Conservation (phyloP, 371 early-diverging fungal genomes). For the Mucor racemosus region DNA sequence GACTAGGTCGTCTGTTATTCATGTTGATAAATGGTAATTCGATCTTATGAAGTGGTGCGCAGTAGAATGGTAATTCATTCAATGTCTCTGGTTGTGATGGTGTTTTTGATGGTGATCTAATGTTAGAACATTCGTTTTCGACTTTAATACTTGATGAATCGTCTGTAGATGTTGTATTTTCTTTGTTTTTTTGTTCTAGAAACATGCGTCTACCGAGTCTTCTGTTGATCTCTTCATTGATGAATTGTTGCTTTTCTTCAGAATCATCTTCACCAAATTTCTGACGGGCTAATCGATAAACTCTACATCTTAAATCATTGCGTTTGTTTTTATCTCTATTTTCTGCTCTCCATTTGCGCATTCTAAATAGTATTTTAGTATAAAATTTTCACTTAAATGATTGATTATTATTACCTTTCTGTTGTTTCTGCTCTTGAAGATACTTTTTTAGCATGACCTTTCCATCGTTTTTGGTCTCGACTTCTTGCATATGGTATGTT, state of each 20-base stretch:
- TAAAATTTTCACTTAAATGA: constrained; percentile 10
- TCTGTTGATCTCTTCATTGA: constrained; percentile 61
- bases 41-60: constrained; percentile 41
- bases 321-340: constrained; percentile 67
- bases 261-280: constrained; percentile 65
- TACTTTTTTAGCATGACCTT: constrained; percentile 59
- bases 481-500: constrained; percentile 61
- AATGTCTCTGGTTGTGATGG: constrained; percentile 15
- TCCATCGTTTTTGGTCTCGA: constrained; percentile 63
- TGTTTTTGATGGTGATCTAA: neutral
- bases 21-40: constrained; percentile 36
- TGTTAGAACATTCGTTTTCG: neutral
- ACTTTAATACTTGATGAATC: neutral
- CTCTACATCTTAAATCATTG: constrained; percentile 74
- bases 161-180: neutral
- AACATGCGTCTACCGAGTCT: constrained; percentile 40
- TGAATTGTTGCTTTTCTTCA: constrained; percentile 63
- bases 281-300: constrained; percentile 68
- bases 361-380: constrained; percentile 28
- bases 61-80: constrained; percentile 49
- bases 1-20: constrained; percentile 6
- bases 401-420: constrained; percentile 40
- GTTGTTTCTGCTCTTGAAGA: constrained; percentile 58
- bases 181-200: constrained; percentile 18
- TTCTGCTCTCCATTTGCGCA: constrained; percentile 68